A percentile compares a stretch with the other conserved stretches of the same genome.
Evolutionary conservation across 768 basidiomycete genomes (phyloP).

Genomic region (Lactarius deliciosus): DNA sequence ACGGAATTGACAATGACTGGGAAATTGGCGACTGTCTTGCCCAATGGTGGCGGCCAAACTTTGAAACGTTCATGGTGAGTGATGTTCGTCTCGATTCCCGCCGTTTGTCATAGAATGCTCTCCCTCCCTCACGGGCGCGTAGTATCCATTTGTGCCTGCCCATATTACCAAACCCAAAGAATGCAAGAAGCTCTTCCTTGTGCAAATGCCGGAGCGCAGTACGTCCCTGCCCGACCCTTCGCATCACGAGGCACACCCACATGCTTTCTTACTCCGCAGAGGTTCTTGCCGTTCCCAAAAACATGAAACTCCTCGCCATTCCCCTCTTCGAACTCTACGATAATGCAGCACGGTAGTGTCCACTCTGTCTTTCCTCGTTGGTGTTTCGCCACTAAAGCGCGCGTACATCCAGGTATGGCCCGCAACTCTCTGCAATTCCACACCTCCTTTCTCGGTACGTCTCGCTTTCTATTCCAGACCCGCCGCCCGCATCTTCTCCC

Average conservation of each 20-base stretch:
- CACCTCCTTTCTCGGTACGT: constrained; percentile 81
- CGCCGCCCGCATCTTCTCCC: constrained; percentile 8
- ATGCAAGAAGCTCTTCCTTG: constrained; percentile 92
- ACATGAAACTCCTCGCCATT: constrained; percentile 97
- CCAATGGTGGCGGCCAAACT: constrained; percentile 98
- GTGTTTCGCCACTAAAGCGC: background rate
- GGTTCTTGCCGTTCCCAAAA: constrained; percentile 94
- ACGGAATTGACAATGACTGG: constrained; percentile 88
- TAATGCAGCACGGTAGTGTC: constrained; percentile 78
- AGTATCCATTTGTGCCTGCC: constrained; percentile 94
- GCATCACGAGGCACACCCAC: background rate
- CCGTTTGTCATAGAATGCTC: background rate
- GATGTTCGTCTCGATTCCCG: background rate
- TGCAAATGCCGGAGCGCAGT: constrained; percentile 96
- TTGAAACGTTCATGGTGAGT: constrained; percentile 97
- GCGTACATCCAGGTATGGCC: constrained; percentile 63
- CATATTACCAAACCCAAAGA: constrained; percentile 99
- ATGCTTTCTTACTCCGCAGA: constrained; percentile 46
- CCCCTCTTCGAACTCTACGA: constrained; percentile 98
- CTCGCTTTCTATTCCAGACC: background rate
- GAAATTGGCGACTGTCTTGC: constrained; percentile 95
- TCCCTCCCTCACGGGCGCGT: constrained; percentile 14
- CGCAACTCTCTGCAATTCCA: constrained; percentile 91
- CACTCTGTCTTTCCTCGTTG: background rate
- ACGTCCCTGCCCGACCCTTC: constrained; percentile 36